Base-by-base conservation (phyloP, 1,139 yeast species). In the Hansenula sp. region DNA sequence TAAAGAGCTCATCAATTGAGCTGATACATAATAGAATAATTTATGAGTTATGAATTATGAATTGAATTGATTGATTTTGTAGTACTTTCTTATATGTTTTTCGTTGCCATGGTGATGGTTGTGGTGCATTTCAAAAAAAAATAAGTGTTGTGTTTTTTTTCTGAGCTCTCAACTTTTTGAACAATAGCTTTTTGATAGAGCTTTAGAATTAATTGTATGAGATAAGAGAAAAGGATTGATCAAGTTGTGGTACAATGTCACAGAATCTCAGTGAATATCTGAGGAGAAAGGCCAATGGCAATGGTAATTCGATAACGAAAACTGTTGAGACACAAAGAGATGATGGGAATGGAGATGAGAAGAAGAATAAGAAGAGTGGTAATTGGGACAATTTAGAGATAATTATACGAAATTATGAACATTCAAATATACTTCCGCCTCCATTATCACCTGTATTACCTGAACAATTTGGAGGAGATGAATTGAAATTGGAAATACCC, bases 201-300 rank as follows among this genome's bases (percentile, higher is more conserved):
- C n/a, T n/a, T n/a, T n/a, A n/a, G n/a, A n/a, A n/a, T n/a, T n/a
- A n/a, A n/a, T n/a, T n/a, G n/a, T n/a, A n/a, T n/a, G n/a, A n/a
- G n/a, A n/a, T n/a, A n/a, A n/a, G n/a, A n/a, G n/a, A n/a, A n/a
- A n/a, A n/a, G n/a, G n/a, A n/a, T 21, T 21, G 24, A 21, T 21
- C 24, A 21, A 21, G 9, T 21, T 7, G 24, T 21, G 19, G 7
- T 27, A 19, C 13, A 13, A 35, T 43, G 45, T 41, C 44, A 12
- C 40, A 35, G 27, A 35, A 36, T 11, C 39, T 44, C 33, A 44
- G 36, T 21, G 44, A 44, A 31, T 44, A 44, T 21, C 29, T 37
- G 21, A 14, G 29, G 12, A 22, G 29, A 21, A 32, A 29, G 12
- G 34, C 34, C 21, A 32, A 32, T 24, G 29, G 34, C 18, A 31